Base-by-base conservation (phyloP, 441 rosid genomes). In the California macrophylla region DNA sequence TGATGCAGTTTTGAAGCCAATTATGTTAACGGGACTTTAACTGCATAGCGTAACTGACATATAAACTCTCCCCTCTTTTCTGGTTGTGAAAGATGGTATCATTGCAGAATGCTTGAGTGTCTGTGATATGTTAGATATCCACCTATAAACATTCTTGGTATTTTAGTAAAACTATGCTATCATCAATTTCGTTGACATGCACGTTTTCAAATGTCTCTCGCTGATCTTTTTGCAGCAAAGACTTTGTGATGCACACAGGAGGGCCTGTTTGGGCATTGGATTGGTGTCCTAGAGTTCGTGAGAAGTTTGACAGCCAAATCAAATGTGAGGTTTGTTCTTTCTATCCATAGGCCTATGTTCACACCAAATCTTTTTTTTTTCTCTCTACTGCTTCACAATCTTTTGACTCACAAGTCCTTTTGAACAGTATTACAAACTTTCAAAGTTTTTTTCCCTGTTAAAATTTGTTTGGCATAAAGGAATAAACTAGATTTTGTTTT, bases 181-280 rank as follows among this genome's bases (percentile, higher is more conserved):
- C 52, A 45, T 45, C n/a, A 45, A 45, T 45, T 45, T 45, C 18
- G 1, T 20, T 60, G 15, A 24, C 20, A 12, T 69, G 42, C 30
- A 3, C 61, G 56, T 52, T 67, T 78, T 42, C 70, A 58, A 40
- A 30, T 34, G 32, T 71, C 3, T 69, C 23, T 36, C 42, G 58
- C 26, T 60, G 25, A 69, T 73, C 26, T 77, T 74, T 69, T 68
- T 81, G 82, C 93, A 89, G 98, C 79, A 86, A 86, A 60, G 97
- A 91, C 74, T 91, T 89, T 72, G 80, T 91, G 63, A 82, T 91
- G 88, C 76, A 85, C 65, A 87, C 86, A 74, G 98, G 98, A 76
- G 98, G 97, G 60, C 83, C 93, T 64, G 87, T 88, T 80, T 93
- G 91, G 97, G 96, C 86, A 68, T 71, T 93, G 82, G 98, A 93